Percentiles rank a stretch among this genome's conserved stretches.
These are phyloP conservation scores for Neoarthrinium moseri DNA, from an alignment of 2,329 filamentous ascomycete genomes.

Conservation along the genomic window DNA sequence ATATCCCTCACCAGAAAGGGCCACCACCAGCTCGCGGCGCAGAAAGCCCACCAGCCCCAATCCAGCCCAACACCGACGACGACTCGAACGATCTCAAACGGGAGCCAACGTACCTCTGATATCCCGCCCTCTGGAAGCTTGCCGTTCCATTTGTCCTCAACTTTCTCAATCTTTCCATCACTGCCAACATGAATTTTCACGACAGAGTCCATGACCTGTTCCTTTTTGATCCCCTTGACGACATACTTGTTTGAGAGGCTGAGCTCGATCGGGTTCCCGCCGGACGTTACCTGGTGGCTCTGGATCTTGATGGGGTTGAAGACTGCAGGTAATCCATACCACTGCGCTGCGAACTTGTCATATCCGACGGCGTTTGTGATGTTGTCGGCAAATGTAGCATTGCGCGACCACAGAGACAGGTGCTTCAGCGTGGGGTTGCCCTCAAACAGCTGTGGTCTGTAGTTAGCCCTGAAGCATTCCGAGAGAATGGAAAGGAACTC, in stretches of 20 bases:
- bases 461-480: background rate
- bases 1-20: conserved; percentile 15
- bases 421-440: conserved; percentile 58
- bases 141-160: conserved; percentile 36
- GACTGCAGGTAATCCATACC: conserved; percentile 58
- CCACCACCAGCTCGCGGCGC: conserved; percentile 18
- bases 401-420: conserved; percentile 57
- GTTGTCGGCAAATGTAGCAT: conserved; percentile 44
- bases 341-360: conserved; percentile 37
- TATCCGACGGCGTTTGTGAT: conserved; percentile 3
- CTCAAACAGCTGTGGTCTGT: conserved; percentile 48
- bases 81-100: background rate
- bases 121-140: conserved; percentile 32
- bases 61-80: conserved; percentile 3
- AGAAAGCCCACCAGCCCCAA: conserved; percentile 14
- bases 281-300: conserved; percentile 49
- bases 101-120: conserved; percentile 27
- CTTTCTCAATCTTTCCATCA: conserved; percentile 31
- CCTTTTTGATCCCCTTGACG: conserved; percentile 30
- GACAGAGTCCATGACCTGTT: conserved; percentile 29
- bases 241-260: conserved; percentile 38
- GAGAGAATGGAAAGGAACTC: conserved; percentile 3
- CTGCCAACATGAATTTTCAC: conserved; percentile 30
- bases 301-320: conserved; percentile 58
- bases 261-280: conserved; percentile 59